Percentiles rank a stretch among this genome's conserved stretches.
These are phyloP conservation scores for Blastomyces parvus DNA, from an alignment of 2,329 filamentous ascomycete genomes.

Conservation along the genomic window DNA sequence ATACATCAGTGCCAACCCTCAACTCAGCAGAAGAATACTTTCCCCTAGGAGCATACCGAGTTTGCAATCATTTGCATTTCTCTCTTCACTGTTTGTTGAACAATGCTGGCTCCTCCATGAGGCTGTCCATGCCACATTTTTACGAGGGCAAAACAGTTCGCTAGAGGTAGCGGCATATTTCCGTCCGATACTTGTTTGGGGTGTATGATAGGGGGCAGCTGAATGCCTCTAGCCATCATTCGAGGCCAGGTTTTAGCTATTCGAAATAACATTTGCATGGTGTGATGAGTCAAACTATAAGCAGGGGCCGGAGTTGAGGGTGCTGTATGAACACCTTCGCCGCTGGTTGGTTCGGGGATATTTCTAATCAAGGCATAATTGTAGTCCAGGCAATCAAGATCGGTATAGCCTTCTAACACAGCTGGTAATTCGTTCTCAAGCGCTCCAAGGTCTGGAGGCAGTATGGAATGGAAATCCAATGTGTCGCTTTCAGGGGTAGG, in stretches of 20 bases:
- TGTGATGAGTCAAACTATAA: slow-evolving; percentile 14
- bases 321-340: background rate
- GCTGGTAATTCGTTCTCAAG: background rate
- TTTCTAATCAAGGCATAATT: background rate
- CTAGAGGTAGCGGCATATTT: slow-evolving; percentile 24
- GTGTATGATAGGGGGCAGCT: slow-evolving; percentile 32
- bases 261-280: slow-evolving; percentile 28
- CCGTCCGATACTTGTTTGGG: slow-evolving; percentile 17
- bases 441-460: background rate
- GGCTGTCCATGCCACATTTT: slow-evolving; percentile 33
- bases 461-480: background rate
- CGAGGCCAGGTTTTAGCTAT: slow-evolving; percentile 32
- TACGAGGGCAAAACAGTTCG: slow-evolving; percentile 29
- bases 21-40: background rate
- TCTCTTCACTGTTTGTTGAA: slow-evolving; percentile 25
- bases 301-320: background rate
- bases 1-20: background rate
- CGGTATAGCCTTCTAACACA: background rate
- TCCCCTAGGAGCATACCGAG: slow-evolving; percentile 19
- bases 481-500: background rate
- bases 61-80: slow-evolving; percentile 27
- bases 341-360: background rate
- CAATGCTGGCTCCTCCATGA: slow-evolving; percentile 22
- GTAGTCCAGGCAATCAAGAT: background rate
- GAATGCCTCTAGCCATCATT: slow-evolving; percentile 31